These are phyloP conservation scores for Aspergillus texensis DNA, from an alignment of 2,329 filamentous ascomycete genomes.

Conservation along the genomic window DNA sequence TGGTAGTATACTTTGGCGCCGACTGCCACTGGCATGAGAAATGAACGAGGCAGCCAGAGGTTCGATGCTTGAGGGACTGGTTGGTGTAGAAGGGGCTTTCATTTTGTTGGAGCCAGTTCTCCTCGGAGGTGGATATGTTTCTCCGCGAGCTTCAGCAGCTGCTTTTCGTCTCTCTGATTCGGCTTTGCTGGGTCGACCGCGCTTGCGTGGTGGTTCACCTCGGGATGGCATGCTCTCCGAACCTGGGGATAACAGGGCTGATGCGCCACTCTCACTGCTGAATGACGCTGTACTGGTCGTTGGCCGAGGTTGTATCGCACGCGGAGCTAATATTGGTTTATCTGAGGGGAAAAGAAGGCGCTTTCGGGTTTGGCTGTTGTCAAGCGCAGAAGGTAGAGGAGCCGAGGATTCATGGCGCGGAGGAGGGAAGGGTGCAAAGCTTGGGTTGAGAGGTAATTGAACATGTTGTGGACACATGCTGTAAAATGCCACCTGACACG, in stretches of 20 bases:
- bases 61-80: constrained; percentile 33
- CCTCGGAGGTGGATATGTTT: constrained; percentile 41
- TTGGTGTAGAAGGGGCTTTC: constrained; percentile 33
- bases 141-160: constrained; percentile 41
- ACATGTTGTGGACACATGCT: constrained; percentile 35
- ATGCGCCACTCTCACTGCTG: constrained; percentile 37
- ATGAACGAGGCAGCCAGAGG: constrained; percentile 23
- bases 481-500: constrained; percentile 39
- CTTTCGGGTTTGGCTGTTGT: constrained; percentile 33
- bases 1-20: constrained; percentile 19
- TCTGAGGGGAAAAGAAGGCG: constrained; percentile 35
- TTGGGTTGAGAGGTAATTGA: constrained; percentile 20
- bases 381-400: constrained; percentile 26
- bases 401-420: constrained; percentile 26
- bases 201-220: constrained; percentile 43
- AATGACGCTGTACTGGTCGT: constrained; percentile 35
- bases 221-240: constrained; percentile 27
- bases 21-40: constrained; percentile 19
- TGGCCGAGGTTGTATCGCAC: constrained; percentile 46
- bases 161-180: constrained; percentile 44
- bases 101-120: constrained; percentile 28
- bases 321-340: constrained; percentile 32
- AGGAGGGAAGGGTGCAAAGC: constrained; percentile 19
- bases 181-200: constrained; percentile 47
- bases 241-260: constrained; percentile 38